Base-by-base conservation (phyloP, 345 rosid species). In the Toxicodendron radicans region DNA sequence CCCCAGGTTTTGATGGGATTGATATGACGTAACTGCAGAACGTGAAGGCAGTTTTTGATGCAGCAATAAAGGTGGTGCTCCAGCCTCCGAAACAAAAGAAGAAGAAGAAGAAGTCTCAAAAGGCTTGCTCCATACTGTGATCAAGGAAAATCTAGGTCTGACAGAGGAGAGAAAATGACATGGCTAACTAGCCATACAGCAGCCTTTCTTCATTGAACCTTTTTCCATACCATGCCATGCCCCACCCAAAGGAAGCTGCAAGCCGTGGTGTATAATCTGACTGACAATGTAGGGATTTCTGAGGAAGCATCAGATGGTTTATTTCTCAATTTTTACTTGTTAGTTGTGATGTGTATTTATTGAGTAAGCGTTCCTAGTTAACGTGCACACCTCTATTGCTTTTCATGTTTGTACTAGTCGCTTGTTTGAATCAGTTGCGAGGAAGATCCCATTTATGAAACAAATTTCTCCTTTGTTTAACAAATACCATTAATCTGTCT, bases 81-180 rank as follows among this genome's bases (percentile, higher is more conserved):
- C 92, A 92, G 80, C 96, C 96, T 17, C 97, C 94, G 6, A 92
- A 89, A 72, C 87, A 86, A 78, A 87, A 90, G 92, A 92, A 92
- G 79, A 92, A 92, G 93, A 92, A 84, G 87, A 84, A 75, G 69
- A 92, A 86, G 83, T 87, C 84, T 45, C 90, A 84, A 69, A 77
- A 63, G 79, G 89, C 66, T 53, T 92, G 97, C 68, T 85, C 87
- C 20, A 84, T 92, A 78, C 87, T 92, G 93, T 92, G 86, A 88
- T 78, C 49, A 38, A 45, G 72, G 59, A 51, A 57, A 77, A 73
- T 41, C 30, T 58, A 73, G 73, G 61, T 76, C 68, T 70, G 68
- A 80, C 63, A 49, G 23, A 56, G 60, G 66, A 46, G 33, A 58
- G 60, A 45, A 66, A 66, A 61, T 62, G 46, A 71, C 58, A 24